Evolutionary conservation across 441 rosid species (phyloP), one percentile per base, ranked within the genome.

Genomic region (Gossypium lobatum): DNA sequence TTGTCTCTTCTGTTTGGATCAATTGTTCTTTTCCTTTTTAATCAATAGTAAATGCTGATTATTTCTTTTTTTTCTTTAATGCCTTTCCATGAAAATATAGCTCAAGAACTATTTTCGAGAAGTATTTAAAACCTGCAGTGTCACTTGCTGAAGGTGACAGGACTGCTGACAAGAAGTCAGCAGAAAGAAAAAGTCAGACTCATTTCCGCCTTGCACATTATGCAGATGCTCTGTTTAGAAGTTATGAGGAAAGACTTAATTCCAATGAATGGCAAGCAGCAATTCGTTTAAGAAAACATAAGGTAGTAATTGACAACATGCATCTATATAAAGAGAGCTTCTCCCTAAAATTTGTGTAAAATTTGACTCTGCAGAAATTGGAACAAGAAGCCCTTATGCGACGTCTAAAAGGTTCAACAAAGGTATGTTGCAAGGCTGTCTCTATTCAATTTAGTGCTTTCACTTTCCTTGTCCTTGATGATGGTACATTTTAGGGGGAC

Each of bases 181-280:
- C 84, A 73, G 93, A 89, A 75, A 88, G 89, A 84, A 95, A 82
- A 79, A 89, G 93, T 82, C 93, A 93, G 81, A 83, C 91, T 74
- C 91, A 91, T 85, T 95, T 93, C 81, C 92, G 88, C 77, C 93
- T 95, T 80, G 98, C 98, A 57, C 99, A 93, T 83, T 95, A 93
- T 80, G 91, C 99, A 59, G 97, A 95, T 88, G 97, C 91, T 72
- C 78, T 95, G 28, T 95, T 91, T 79, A 93, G 87, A 83, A 89
- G 89, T 79, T 89, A 88, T 74, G 97, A 93, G 84, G 98, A 93
- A 77, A 93, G 99, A 81, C 88, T 95, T 79, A 84, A 84, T 75
- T 93, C 99, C 72, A 88, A 81, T 74, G 99, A 95, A 82, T 95
- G 99, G 99, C 97, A 91, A 83, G 97, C 98, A 73, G 99, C 99